Conservation (phyloP, 2,329 filamentous ascomycete genomes). For the Aulographum hederae region DNA sequence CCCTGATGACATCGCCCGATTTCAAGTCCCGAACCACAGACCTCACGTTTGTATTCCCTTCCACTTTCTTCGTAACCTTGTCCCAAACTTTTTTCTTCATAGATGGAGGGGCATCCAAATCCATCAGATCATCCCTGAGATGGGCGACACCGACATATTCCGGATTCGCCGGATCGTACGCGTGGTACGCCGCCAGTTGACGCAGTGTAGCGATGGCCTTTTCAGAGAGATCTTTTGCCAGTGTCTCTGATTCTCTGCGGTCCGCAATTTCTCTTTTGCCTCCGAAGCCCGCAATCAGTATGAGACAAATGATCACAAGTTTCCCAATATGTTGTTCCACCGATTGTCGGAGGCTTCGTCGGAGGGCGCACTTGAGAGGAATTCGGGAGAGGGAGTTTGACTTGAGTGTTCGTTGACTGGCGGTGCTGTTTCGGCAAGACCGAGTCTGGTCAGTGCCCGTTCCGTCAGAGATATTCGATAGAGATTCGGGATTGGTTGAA, state of each 20-base stretch:
- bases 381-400: constrained; percentile 83
- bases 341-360: constrained; percentile 58
- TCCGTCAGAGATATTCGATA: constrained; percentile 10
- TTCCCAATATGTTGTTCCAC: constrained; percentile 75
- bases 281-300: no score
- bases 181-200: constrained; percentile 67
- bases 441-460: constrained; percentile 68
- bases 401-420: constrained; percentile 48
- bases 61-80: constrained; percentile 66
- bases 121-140: constrained; percentile 74
- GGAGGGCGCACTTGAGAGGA: constrained; percentile 68
- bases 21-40: constrained; percentile 49
- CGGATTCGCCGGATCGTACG: constrained; percentile 34
- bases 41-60: constrained; percentile 84
- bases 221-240: constrained; percentile 68
- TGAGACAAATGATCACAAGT: no score
- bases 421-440: constrained; percentile 54
- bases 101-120: constrained; percentile 58
- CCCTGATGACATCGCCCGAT: constrained; percentile 35
- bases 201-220: constrained; percentile 71
- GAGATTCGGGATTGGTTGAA: constrained; percentile 3
- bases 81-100: constrained; percentile 72
- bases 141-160: constrained; percentile 84
- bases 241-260: constrained; percentile 45
- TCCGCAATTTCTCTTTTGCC: constrained; percentile 43